phyloP scores from a whole-genome alignment of 1,139 yeast species.

The Taphrina communis region DNA sequence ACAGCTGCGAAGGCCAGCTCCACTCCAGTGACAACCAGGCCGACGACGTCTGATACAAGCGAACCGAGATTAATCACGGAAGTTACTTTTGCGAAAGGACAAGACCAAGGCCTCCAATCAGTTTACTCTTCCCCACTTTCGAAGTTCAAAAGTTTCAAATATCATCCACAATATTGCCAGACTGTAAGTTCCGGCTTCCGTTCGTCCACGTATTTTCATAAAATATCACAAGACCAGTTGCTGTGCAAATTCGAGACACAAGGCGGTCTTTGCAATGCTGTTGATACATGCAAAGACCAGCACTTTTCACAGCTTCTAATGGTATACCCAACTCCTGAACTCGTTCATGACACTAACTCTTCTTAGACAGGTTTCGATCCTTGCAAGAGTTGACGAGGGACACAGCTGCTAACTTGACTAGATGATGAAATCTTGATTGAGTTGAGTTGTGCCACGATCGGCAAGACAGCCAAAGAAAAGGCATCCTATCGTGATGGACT shows the following conservation, averaged over 20 bases:
- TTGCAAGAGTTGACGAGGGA: neutral
- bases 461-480: constrained; percentile 16
- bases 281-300: constrained; percentile 21
- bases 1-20: no score
- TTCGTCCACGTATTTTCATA: constrained; percentile 31
- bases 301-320: constrained; percentile 22
- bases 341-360: neutral
- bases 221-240: constrained; percentile 14
- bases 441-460: constrained; percentile 29
- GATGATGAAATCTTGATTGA: constrained; percentile 38
- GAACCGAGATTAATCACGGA: no score
- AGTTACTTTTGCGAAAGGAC: no score
- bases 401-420: constrained; percentile 15
- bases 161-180: constrained; percentile 15
- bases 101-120: neutral
- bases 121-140: constrained; percentile 19
- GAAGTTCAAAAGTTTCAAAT: constrained; percentile 22
- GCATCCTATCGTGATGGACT: constrained; percentile 27
- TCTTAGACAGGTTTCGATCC: constrained; percentile 25
- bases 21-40: no score
- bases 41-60: no score
- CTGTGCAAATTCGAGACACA: constrained; percentile 25
- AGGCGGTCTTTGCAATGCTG: constrained; percentile 23
- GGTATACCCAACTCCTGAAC: constrained; percentile 4
- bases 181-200: constrained; percentile 18